A percentile compares a stretch with the other conserved stretches of the same genome.
phyloP scores from a whole-genome alignment of 331 rosid species.

The Dryas integrifolia region DNA sequence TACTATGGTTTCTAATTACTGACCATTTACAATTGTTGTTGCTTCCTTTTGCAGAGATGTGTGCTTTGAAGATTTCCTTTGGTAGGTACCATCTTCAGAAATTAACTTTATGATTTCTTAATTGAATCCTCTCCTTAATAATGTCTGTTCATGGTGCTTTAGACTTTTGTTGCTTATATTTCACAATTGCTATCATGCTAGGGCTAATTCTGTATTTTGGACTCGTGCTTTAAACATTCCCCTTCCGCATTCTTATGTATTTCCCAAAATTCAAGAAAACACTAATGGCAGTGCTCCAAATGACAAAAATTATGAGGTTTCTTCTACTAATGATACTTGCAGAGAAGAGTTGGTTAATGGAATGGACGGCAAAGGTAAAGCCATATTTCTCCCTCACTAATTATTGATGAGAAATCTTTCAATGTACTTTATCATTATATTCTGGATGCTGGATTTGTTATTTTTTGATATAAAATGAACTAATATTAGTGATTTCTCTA shows the following conservation, averaged over 20 bases:
- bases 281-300: slow-evolving; percentile 32
- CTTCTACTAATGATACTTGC: slow-evolving; percentile 12
- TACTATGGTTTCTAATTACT: neutral
- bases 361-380: slow-evolving; percentile 42
- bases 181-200: slow-evolving; percentile 38
- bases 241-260: slow-evolving; percentile 73
- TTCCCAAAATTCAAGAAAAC: slow-evolving; percentile 59
- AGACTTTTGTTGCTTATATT: slow-evolving; percentile 33
- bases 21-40: slow-evolving; percentile 11
- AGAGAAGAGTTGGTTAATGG: slow-evolving; percentile 29
- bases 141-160: slow-evolving; percentile 9
- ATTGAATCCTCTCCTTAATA: slow-evolving; percentile 11
- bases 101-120: slow-evolving; percentile 22
- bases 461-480: slow-evolving; percentile 22
- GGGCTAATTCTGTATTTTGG: slow-evolving; percentile 98
- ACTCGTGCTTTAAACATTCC: slow-evolving; percentile 92
- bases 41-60: slow-evolving; percentile 63
- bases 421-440: neutral
- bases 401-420: slow-evolving; percentile 1
- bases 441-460: slow-evolving; percentile 13
- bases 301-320: slow-evolving; percentile 24
- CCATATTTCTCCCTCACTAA: neutral
- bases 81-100: slow-evolving; percentile 45
- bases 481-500: slow-evolving; percentile 23
- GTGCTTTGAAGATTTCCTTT: slow-evolving; percentile 89